Percentiles rank a stretch among this genome's conserved stretches.
Evolutionary conservation across 169 alveolate species (phyloP).

Genomic region (Plasmodium gaboni): DNA sequence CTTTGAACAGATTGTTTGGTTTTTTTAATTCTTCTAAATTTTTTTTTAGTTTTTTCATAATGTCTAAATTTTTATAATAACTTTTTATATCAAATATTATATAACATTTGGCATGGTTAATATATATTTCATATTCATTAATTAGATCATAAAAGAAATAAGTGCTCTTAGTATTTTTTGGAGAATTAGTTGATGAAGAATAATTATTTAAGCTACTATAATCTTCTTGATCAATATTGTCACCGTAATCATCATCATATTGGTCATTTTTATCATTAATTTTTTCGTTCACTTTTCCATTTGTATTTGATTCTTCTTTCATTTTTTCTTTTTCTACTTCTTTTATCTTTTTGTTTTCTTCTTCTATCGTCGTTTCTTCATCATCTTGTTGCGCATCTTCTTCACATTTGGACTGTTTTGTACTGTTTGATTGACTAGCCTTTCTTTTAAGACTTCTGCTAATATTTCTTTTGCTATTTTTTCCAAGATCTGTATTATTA

Average conservation of each 20-base stretch:
- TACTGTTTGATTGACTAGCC: not conserved
- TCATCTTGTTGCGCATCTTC: not conserved
- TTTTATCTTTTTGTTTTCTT: too few species aligned
- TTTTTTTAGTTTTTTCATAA: constrained; percentile 53
- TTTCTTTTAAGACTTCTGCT: constrained; percentile 11
- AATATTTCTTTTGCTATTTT: constrained; percentile 9
- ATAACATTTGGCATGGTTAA: constrained; percentile 45
- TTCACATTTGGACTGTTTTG: not conserved
- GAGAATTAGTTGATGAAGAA: not conserved
- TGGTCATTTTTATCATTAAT: not conserved
- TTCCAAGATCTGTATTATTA: not conserved
- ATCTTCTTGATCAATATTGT: not conserved
- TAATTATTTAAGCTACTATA: constrained; percentile 30
- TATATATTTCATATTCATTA: constrained; percentile 46
- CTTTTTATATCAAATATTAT: constrained; percentile 53
- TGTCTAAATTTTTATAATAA: constrained; percentile 49
- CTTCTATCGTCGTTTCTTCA: not conserved
- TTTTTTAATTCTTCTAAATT: constrained; percentile 55
- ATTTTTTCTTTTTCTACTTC: too few species aligned
- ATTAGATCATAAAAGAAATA: constrained; percentile 37
- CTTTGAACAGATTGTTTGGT: constrained; percentile 49
- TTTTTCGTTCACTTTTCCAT: not conserved
- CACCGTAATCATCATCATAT: not conserved
- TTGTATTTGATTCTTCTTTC: too few species aligned
- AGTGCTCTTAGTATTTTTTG: not conserved